These are phyloP conservation scores for Termitomyces heimii DNA, from an alignment of 768 basidiomycete genomes.

Conservation along the genomic window DNA sequence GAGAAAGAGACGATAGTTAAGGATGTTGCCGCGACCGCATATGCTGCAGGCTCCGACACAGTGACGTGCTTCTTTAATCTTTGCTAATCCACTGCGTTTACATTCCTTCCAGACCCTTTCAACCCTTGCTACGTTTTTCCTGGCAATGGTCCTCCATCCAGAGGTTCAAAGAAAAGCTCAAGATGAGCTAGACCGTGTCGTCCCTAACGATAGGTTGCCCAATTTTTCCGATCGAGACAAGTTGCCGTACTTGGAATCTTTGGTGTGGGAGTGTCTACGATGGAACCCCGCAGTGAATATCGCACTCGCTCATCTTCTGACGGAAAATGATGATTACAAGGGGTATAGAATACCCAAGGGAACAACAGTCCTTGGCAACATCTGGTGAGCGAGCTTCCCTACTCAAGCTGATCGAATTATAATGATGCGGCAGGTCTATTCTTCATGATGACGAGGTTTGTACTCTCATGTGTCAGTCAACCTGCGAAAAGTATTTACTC, in stretches of 20 bases:
- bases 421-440: slow-evolving; percentile 1
- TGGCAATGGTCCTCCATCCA: slow-evolving; percentile 32
- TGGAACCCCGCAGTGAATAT: too few relatives aligned
- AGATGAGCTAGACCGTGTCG: slow-evolving; percentile 30
- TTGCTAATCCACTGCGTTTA: not conserved
- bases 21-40: slow-evolving; percentile 8
- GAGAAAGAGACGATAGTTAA: slow-evolving; percentile 9
- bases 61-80: not conserved
- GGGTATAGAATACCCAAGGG: slow-evolving; percentile 13
- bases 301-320: slow-evolving; percentile 5
- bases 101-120: slow-evolving; percentile 25
- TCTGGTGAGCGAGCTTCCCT: slow-evolving; percentile 1
- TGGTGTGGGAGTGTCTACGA: slow-evolving; percentile 30
- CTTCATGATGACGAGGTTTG: slow-evolving; percentile 5
- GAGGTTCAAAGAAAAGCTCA: slow-evolving; percentile 32
- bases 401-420: not conserved
- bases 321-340: slow-evolving; percentile 7
- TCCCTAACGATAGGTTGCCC: slow-evolving; percentile 32
- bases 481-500: not conserved
- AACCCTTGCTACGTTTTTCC: slow-evolving; percentile 25
- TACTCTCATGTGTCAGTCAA: not conserved
- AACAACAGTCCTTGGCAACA: slow-evolving; percentile 9
- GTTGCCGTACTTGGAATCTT: slow-evolving; percentile 31
- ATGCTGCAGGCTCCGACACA: slow-evolving; percentile 10
- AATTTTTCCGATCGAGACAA: slow-evolving; percentile 28